phyloP scores from a whole-genome alignment of 2,329 filamentous ascomycete species.

The Colletotrichum sp. region DNA sequence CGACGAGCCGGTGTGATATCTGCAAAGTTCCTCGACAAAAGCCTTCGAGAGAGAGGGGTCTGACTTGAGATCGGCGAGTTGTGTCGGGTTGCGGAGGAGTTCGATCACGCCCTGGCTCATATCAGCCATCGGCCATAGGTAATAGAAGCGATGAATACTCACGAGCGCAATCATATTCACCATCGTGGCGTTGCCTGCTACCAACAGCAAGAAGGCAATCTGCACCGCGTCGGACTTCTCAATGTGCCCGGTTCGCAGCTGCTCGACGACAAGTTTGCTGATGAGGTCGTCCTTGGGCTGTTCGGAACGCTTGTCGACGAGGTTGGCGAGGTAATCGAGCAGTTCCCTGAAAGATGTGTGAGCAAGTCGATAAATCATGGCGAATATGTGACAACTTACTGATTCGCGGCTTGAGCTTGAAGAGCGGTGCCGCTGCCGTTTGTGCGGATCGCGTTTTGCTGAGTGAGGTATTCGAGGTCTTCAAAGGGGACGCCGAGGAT shows the following conservation, averaged over 20 bases:
- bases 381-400: too few relatives aligned
- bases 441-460: conserved; percentile 50
- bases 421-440: conserved; percentile 52
- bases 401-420: conserved; percentile 49
- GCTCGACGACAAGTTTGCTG: conserved; percentile 46
- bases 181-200: conserved; percentile 58
- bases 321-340: conserved; percentile 46
- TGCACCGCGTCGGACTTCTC: conserved; percentile 47
- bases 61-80: conserved; percentile 44
- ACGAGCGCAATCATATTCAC: conserved; percentile 55
- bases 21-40: conserved; percentile 54
- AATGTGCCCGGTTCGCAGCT: conserved; percentile 37
- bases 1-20: conserved; percentile 52
- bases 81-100: conserved; percentile 46
- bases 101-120: conserved; percentile 44
- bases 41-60: conserved; percentile 38
- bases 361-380: too few relatives aligned
- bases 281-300: conserved; percentile 50
- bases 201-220: conserved; percentile 54
- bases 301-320: conserved; percentile 45
- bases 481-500: conserved; percentile 53
- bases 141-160: background rate
- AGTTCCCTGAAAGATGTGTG: conserved; percentile 35
- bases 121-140: background rate
- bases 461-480: conserved; percentile 50